Evolutionary conservation across 1,284 basidiomycete species (phyloP).

Genomic region (Trametes sp.): DNA sequence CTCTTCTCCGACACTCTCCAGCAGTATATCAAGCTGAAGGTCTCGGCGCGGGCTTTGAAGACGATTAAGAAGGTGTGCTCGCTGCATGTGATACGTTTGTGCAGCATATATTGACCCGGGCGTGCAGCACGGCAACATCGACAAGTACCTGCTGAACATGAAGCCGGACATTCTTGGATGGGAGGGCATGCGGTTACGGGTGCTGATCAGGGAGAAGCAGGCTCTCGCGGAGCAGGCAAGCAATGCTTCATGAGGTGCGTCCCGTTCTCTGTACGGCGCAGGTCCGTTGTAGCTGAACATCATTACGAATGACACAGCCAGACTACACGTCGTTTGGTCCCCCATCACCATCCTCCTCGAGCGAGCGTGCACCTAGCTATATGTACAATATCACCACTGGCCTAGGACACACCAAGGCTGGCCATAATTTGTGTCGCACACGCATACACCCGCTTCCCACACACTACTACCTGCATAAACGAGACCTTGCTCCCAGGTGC

Average conservation of each 20-base stretch:
- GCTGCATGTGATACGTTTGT: background rate
- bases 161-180: conserved; percentile 70
- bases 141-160: conserved; percentile 78
- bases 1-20: conserved; percentile 72
- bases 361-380: no score
- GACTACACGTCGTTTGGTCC: background rate
- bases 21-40: conserved; percentile 65
- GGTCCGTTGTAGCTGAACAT: conserved; percentile 5
- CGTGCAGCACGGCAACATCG: conserved; percentile 75
- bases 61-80: conserved; percentile 80
- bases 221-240: conserved; percentile 8
- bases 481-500: no score
- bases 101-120: background rate
- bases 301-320: conserved; percentile 2
- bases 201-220: conserved; percentile 53
- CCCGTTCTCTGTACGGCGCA: background rate
- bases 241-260: conserved; percentile 23
- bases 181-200: conserved; percentile 77
- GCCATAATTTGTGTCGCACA: no score
- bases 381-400: no score
- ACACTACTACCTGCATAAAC: no score
- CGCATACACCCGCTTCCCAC: no score
- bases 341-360: no score
- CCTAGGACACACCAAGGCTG: no score
- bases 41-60: conserved; percentile 77